Percentiles rank a stretch among this genome's conserved stretches.
Evolutionary conservation across 805 yeast genomes (phyloP).

Genomic region (Cyberlindnera meyerae): DNA sequence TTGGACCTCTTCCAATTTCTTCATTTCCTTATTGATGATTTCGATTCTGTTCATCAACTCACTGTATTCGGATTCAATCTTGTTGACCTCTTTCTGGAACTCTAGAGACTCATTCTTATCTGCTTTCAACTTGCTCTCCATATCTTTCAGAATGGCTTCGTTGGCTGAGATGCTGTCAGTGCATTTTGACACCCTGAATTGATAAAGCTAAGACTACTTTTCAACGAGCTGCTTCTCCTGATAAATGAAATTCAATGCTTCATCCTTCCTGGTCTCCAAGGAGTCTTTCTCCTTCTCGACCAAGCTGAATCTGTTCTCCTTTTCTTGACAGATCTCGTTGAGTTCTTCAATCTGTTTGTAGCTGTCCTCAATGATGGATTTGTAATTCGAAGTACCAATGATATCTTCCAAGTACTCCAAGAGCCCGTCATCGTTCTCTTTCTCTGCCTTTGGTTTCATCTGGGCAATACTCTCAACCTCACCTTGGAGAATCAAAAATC

Average conservation of each 20-base stretch:
- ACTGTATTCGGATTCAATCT: conserved; percentile 28
- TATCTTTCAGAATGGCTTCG: conserved; percentile 32
- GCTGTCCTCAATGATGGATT: conserved; percentile 65
- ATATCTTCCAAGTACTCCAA: conserved; percentile 94
- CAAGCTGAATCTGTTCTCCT: conserved; percentile 70
- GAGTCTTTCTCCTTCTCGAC: conserved; percentile 70
- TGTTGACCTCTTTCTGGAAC: conserved; percentile 34
- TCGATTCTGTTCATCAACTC: conserved; percentile 22
- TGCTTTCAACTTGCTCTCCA: conserved; percentile 36
- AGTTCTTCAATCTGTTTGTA: conserved; percentile 59
- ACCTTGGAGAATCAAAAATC: conserved; percentile 93
- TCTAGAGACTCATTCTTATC: conserved; percentile 41
- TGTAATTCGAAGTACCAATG: conserved; percentile 88
- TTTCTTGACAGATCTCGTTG: conserved; percentile 76
- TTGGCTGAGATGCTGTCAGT: conserved; percentile 36
- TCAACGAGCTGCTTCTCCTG: conserved; percentile 57
- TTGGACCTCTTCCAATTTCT: conserved; percentile 31
- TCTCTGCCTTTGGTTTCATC: conserved; percentile 96
- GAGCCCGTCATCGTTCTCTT: conserved; percentile 87
- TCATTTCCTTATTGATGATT: conserved; percentile 23
- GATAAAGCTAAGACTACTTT: conserved; percentile 52
- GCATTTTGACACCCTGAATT: conserved; percentile 41
- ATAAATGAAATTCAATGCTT: conserved; percentile 60
- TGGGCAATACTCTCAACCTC: conserved; percentile 98
- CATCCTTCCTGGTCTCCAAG: conserved; percentile 59